These are phyloP conservation scores for Coemansia sp. DNA, from an alignment of 192 early-diverging fungal genomes.

Conservation along the genomic window DNA sequence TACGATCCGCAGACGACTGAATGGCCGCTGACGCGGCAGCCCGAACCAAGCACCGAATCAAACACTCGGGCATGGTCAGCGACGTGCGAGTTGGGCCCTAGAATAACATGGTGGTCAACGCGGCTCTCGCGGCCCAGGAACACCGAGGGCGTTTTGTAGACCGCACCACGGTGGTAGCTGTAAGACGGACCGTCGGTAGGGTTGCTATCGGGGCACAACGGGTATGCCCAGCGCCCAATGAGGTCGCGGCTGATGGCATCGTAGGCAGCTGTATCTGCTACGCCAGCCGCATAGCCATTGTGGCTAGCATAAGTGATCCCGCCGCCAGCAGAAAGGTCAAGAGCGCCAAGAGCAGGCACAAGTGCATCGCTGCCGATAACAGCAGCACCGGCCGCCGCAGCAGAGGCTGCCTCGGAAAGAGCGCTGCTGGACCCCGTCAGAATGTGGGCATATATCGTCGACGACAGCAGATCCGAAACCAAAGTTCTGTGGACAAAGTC, in stretches of 20 bases:
- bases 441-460: constrained; percentile 81
- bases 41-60: constrained; percentile 81
- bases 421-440: constrained; percentile 56
- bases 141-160: constrained; percentile 82
- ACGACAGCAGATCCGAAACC: constrained; percentile 79
- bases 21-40: constrained; percentile 76
- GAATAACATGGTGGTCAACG: constrained; percentile 75
- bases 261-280: constrained; percentile 62
- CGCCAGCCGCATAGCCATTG: constrained; percentile 63
- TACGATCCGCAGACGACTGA: constrained; percentile 79
- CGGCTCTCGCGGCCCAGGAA: constrained; percentile 63
- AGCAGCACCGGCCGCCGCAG: neutral
- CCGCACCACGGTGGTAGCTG: constrained; percentile 70
- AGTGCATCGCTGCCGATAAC: neutral
- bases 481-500: constrained; percentile 92
- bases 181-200: constrained; percentile 67
- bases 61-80: constrained; percentile 68
- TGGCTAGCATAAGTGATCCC: constrained; percentile 4
- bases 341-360: neutral
- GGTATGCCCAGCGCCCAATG: constrained; percentile 89
- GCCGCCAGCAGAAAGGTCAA: neutral
- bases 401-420: neutral
- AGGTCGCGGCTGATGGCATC: constrained; percentile 76
- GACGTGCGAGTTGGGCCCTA: constrained; percentile 75
- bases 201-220: constrained; percentile 89